Base-by-base conservation (phyloP, 805 yeast species). In the Saccharomycopsis sp. region DNA sequence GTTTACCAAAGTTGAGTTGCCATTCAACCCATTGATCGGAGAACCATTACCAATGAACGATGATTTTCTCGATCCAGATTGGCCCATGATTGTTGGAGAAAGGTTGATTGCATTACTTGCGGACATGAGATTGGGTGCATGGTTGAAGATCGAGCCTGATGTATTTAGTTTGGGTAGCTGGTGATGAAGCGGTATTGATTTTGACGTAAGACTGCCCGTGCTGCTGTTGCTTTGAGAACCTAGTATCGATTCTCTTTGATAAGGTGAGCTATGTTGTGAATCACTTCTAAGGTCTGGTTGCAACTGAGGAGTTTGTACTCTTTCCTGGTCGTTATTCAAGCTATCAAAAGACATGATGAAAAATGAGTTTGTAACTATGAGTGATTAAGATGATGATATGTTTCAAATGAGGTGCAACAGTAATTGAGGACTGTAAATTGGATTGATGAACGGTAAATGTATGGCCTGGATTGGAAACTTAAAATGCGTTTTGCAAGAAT, bases 91-190 rank as follows among this genome's bases (percentile, higher is more conserved):
- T 5, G 49, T 45, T 8, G 49, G 49, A 9, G 49, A 45, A 16
- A 45, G 15, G 23, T 43, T 43, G 12, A 41, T 30, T 13, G 34
- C 12, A 10, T 13, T 37, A n/a, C 19, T 25, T 18, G 36, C 21
- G 13, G 31, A 6, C 19, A 31, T 12, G 21, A 45, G 30, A 31
- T 18, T 30, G 12, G 45, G 40, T 15, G 48, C 36, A 16, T 34
- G 43, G 22, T 16, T 31, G 29, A 39, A 43, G 3, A 25, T 12
- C 10, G 23, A 6, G 5, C 21, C n/a, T 4, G 16, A 9, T 10
- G 49, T 45, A 20, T 45, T 39, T 12, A 45, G 23, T 33, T 45
- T 45, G 7, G 49, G 49, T 16, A 45, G 38, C 31, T 29, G 46
- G 16, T 39, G 47, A 21, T 43, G 43, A 15, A 43, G 22, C 46